phyloP scores from a whole-genome alignment of 2,329 filamentous ascomycete species.

The Sclerotinia subarctica region DNA sequence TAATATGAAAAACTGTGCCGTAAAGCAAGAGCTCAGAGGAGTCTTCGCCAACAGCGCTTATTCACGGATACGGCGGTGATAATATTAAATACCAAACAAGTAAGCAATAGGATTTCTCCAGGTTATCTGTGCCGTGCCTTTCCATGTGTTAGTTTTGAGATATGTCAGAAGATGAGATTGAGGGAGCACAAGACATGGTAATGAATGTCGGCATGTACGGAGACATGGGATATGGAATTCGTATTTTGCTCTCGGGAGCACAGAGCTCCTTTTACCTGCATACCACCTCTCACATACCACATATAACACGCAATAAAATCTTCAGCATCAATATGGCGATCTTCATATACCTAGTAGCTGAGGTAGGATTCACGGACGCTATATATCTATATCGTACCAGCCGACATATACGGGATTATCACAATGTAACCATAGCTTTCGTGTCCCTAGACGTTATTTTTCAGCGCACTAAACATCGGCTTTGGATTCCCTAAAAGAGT shows the following conservation, averaged over 20 bases:
- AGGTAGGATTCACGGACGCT: neutral
- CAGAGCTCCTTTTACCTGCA: conserved; percentile 8
- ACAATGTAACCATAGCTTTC: neutral
- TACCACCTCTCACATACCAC: neutral
- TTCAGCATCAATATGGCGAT: neutral
- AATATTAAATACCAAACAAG: neutral
- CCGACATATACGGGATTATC: neutral
- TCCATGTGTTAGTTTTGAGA: neutral
- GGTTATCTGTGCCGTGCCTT: neutral
- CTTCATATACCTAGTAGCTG: neutral
- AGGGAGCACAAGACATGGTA: neutral
- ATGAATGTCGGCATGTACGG: neutral
- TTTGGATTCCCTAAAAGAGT: conserved; percentile 8
- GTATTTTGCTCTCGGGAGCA: neutral
- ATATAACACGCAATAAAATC: neutral
- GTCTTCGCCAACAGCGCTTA: conserved; percentile 11
- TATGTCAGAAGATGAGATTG: neutral
- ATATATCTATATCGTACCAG: neutral
- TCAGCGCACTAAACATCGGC: neutral
- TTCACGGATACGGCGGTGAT: neutral
- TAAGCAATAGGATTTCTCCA: neutral
- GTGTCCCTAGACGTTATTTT: neutral
- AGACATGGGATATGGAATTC: neutral
- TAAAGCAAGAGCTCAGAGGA: neutral
- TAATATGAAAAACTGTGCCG: neutral